Evolutionary conservation across 176 grass and related monocot genomes (phyloP).

Genomic region (Paspalum notatum): DNA sequence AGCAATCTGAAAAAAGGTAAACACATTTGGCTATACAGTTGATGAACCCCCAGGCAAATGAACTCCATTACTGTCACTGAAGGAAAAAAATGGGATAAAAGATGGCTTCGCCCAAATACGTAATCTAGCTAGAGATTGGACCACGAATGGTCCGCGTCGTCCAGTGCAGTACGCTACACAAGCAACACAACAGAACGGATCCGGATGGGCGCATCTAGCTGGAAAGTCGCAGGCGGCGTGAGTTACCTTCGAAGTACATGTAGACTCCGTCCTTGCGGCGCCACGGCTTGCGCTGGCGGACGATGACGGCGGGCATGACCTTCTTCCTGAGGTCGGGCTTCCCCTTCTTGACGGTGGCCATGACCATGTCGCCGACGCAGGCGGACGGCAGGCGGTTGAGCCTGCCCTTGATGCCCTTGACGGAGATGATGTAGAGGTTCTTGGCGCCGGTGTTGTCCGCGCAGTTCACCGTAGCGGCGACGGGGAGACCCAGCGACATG

Average conservation of each 20-base stretch:
- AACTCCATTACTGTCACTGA: neutral
- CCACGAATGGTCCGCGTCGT: no score
- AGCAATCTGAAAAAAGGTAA: neutral
- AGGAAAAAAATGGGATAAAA: neutral
- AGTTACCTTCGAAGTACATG: slow-evolving; percentile 64
- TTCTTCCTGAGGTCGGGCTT: slow-evolving; percentile 62
- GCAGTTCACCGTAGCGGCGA: slow-evolving; percentile 58
- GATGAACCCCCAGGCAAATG: neutral
- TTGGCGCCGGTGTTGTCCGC: slow-evolving; percentile 56
- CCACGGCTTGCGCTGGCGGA: slow-evolving; percentile 59
- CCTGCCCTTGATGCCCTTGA: slow-evolving; percentile 58
- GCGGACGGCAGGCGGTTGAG: slow-evolving; percentile 53
- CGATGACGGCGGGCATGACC: slow-evolving; percentile 60
- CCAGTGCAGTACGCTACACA: neutral
- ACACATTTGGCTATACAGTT: neutral
- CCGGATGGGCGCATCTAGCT: neutral
- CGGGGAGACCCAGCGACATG: slow-evolving; percentile 54
- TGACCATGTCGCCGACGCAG: slow-evolving; percentile 63
- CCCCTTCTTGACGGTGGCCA: slow-evolving; percentile 63
- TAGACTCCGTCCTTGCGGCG: slow-evolving; percentile 53
- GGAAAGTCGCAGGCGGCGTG: neutral
- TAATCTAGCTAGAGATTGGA: no score
- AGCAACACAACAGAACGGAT: neutral
- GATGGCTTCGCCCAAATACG: neutral
- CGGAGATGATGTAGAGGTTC: slow-evolving; percentile 63